Evolutionary conservation across 192 early-diverging fungal species (phyloP), one percentile per base, ranked within the genome.

Genomic region (Haplosporangium gracile): DNA sequence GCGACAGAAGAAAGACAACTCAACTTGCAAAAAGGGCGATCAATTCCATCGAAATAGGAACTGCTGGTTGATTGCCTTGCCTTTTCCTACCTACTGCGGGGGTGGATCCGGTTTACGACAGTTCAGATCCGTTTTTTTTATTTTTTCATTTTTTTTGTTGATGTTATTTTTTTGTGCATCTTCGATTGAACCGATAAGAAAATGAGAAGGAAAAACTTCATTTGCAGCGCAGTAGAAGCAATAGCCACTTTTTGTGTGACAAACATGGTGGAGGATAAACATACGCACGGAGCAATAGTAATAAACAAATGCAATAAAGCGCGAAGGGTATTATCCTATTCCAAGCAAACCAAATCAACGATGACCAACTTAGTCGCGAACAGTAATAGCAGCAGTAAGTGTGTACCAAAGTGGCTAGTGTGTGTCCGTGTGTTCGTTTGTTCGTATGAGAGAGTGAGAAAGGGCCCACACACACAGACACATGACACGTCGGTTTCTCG

Each of bases 401-500:
- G 11, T 26, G 24, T n/a, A 0, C 5, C 0, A 26, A 26, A 24
- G n/a, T 57, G n/a, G n/a, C n/a, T 57, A 65, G 29, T 65, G 2
- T 51, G 49, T 43, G 6, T 43, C 42, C 10, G 42, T 43, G 42
- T 43, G 42, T 10, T 11, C 42, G 42, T 43, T 1, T 43, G 42
- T 43, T 7, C 6, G 42, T 16, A 22, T 22, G 49, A 4, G 16
- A 51, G 18, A 22, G 15, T 20, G 49, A 43, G 5, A 51, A 18
- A 51, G 49, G 18, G 60, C 11, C 26, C 10, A 65, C 9, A 65
- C 9, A 65, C 29, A 65, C 0, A 65, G 10, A 32, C 60, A 32
- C 60, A 60, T 8, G 55, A 26, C 55, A 10, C 60, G 60, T 65
- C 29, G 13, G 60, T 70, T 79, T 79, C 77, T 79, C 77, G 47